Conservation (phyloP, 495 filamentous ascomycete species). For the Xylaria intraflava region DNA sequence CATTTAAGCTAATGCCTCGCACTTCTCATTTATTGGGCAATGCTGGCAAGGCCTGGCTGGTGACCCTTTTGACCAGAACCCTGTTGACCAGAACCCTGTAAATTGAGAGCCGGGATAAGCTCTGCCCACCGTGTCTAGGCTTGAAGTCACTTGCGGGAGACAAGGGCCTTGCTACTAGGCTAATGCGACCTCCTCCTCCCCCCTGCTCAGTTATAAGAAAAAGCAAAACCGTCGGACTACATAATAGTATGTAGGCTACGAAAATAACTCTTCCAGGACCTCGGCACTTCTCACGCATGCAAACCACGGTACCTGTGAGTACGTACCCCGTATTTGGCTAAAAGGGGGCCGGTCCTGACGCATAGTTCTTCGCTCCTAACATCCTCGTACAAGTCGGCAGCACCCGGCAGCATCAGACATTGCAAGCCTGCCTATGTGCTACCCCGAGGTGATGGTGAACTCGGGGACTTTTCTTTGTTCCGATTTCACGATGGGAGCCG, state of each 20-base stretch:
- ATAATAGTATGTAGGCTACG: not conserved
- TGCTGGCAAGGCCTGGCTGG: not conserved
- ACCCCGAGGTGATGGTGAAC: slow-evolving; percentile 3
- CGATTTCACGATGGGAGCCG: slow-evolving; percentile 2
- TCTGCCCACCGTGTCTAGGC: slow-evolving; percentile 5
- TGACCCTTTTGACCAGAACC: slow-evolving; percentile 7
- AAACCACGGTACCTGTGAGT: slow-evolving; percentile 2
- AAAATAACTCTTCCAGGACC: slow-evolving; percentile 2
- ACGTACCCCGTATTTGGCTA: slow-evolving; percentile 2
- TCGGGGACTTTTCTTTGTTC: slow-evolving; percentile 13
- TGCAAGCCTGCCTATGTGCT: slow-evolving; percentile 7
- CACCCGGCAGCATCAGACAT: slow-evolving; percentile 4
- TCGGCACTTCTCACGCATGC: slow-evolving; percentile 2
- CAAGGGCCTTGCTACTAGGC: slow-evolving; percentile 6
- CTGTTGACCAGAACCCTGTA: slow-evolving; percentile 5
- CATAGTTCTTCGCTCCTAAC: slow-evolving; percentile 13
- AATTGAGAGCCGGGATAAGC: not conserved
- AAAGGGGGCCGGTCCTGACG: slow-evolving; percentile 1
- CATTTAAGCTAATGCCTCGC: not conserved
- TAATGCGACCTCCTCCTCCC: slow-evolving; percentile 11
- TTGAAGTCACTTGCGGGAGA: slow-evolving; percentile 3
- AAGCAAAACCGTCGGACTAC: slow-evolving; percentile 5
- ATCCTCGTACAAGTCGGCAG: slow-evolving; percentile 10
- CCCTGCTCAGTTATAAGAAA: slow-evolving; percentile 11
- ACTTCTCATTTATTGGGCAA: slow-evolving; percentile 3